These are phyloP conservation scores for Taxillus chinensis DNA, from an alignment of 164 flowering plant species.

Conservation along the genomic window DNA sequence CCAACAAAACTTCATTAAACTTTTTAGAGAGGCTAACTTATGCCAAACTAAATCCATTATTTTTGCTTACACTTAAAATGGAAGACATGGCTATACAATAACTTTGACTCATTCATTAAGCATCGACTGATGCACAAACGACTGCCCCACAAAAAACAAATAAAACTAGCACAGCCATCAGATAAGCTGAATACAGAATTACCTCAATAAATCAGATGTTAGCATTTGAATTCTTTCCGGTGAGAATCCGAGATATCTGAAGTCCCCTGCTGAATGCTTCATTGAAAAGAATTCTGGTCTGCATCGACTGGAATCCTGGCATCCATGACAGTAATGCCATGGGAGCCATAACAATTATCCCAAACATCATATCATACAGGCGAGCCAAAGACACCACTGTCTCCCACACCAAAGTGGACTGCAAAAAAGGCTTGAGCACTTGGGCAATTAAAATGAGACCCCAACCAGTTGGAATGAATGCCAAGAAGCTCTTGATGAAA, in stretches of 20 bases:
- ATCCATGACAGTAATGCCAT: conserved; percentile 88
- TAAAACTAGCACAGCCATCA: no score
- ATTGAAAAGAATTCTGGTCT: conserved; percentile 87
- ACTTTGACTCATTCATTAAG: no score
- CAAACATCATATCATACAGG: conserved; percentile 67
- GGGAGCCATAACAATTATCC: conserved; percentile 74
- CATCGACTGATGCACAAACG: no score
- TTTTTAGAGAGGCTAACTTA: no score
- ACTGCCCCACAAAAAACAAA: no score
- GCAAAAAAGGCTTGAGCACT: conserved; percentile 69
- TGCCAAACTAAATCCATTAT: no score
- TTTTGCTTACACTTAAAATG: no score
- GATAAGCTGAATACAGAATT: conserved; percentile 3
- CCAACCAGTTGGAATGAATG: conserved; percentile 94
- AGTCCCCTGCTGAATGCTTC: conserved; percentile 94
- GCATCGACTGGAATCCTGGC: conserved; percentile 93
- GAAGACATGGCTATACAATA: no score
- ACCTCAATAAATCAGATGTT: conserved; percentile 27
- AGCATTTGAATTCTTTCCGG: conserved; percentile 50
- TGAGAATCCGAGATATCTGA: conserved; percentile 68
- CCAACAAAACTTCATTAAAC: no score
- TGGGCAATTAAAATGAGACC: conserved; percentile 74
- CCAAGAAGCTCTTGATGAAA: conserved; percentile 57
- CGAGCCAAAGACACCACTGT: conserved; percentile 80
- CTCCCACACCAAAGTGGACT: conserved; percentile 69